Conservation (phyloP, 2,329 filamentous ascomycete species). For the Dendryphion nanum region DNA sequence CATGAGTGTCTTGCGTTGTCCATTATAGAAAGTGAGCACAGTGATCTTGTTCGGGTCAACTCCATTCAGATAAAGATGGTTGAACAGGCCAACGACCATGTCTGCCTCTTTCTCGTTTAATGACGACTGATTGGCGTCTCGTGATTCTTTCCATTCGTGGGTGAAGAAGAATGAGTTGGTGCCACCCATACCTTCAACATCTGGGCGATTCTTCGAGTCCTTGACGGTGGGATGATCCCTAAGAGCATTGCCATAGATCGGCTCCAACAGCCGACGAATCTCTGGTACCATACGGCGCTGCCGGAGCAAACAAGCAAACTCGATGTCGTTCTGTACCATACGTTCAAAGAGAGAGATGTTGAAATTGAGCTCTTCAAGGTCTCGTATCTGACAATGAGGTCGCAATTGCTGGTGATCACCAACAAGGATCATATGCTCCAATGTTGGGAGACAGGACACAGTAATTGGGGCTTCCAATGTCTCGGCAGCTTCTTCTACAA, state of each 20-base stretch:
- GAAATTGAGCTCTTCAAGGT: conserved; percentile 60
- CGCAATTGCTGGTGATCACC: conserved; percentile 81
- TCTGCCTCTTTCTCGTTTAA: conserved; percentile 70
- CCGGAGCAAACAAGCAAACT: conserved; percentile 62
- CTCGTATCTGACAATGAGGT: conserved; percentile 63
- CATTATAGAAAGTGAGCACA: conserved; percentile 83
- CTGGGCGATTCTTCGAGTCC: conserved; percentile 44
- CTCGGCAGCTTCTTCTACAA: conserved; percentile 81
- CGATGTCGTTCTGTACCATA: conserved; percentile 64
- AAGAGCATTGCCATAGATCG: conserved; percentile 59
- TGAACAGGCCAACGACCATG: conserved; percentile 72
- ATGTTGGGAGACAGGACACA: conserved; percentile 58
- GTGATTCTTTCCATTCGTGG: conserved; percentile 64
- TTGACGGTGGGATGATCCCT: conserved; percentile 60
- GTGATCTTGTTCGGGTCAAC: conserved; percentile 64
- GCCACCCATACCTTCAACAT: conserved; percentile 62
- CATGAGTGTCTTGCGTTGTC: conserved; percentile 68
- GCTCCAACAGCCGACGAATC: conserved; percentile 58
- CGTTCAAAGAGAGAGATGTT: conserved; percentile 79
- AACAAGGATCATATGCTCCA: conserved; percentile 67
- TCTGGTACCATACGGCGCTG: conserved; percentile 75
- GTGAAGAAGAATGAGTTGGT: conserved; percentile 61
- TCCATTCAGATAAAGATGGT: conserved; percentile 70
- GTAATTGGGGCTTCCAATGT: conserved; percentile 65
- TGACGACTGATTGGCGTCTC: conserved; percentile 63